Evolutionary conservation across 2,329 filamentous ascomycete species (phyloP).

Genomic region (Ophiostoma australiae): DNA sequence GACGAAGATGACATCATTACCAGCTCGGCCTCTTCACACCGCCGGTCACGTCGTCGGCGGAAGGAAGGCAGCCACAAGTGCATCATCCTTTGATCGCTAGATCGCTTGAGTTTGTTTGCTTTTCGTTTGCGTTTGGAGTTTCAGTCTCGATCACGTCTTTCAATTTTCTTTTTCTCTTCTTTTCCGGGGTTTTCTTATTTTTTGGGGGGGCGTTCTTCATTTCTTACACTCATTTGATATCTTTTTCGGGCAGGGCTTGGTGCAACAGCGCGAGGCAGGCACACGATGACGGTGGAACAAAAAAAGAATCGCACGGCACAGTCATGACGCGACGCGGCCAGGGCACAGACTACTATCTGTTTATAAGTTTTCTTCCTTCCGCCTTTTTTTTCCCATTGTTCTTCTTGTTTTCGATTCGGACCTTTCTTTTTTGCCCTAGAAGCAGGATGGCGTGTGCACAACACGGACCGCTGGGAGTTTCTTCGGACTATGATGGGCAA

Average conservation of each 20-base stretch:
- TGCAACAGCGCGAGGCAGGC: slow-evolving; percentile 2
- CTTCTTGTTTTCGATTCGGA: not conserved
- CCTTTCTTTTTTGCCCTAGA: not conserved
- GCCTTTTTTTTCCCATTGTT: not conserved
- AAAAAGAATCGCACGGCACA: not conserved
- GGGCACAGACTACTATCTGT: not conserved
- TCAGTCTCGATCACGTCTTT: not conserved
- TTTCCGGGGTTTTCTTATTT: not conserved
- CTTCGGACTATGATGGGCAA: slow-evolving; percentile 14
- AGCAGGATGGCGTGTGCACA: not conserved
- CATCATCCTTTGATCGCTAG: slow-evolving; percentile 38
- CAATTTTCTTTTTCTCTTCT: not conserved
- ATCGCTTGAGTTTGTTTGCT: no score
- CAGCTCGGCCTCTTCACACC: slow-evolving; percentile 33
- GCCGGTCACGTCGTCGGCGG: slow-evolving; percentile 33
- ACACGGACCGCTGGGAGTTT: slow-evolving; percentile 5
- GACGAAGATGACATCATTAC: slow-evolving; percentile 44
- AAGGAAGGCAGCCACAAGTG: slow-evolving; percentile 39
- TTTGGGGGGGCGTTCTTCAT: not conserved
- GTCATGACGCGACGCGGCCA: not conserved
- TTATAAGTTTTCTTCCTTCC: not conserved
- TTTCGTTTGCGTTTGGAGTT: not conserved
- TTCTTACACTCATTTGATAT: not conserved
- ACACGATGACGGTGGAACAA: not conserved
- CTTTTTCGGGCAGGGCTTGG: not conserved